These are phyloP conservation scores for Fusarium sp. DNA, from an alignment of 2,329 filamentous ascomycete genomes.

Conservation along the genomic window DNA sequence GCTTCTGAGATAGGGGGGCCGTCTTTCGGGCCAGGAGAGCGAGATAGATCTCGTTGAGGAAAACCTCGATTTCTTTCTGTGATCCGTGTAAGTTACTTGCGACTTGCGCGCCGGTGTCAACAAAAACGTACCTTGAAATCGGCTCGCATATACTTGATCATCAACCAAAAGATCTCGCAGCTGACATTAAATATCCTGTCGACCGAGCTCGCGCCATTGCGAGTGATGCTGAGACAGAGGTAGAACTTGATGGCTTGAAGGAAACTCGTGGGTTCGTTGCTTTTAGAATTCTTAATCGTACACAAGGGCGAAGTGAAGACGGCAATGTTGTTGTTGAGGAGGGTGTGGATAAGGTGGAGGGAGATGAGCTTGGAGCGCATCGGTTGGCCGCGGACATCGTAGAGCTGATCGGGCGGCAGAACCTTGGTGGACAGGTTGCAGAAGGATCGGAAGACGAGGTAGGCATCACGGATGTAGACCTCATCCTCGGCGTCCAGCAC, in stretches of 20 bases:
- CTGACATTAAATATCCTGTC: constrained; percentile 94
- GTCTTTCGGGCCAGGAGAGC: constrained; percentile 89
- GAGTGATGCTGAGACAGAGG: constrained; percentile 91
- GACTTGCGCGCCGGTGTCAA: neutral
- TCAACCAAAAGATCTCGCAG: constrained; percentile 97
- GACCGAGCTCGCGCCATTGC: constrained; percentile 94
- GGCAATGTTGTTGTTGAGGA: constrained; percentile 91
- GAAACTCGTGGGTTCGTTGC: constrained; percentile 88
- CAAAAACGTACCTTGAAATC: constrained; percentile 80
- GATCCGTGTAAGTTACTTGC: constrained; percentile 42
- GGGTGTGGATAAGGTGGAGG: constrained; percentile 92
- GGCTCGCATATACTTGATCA: constrained; percentile 92
- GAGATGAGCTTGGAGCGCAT: constrained; percentile 98
- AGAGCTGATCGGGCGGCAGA: constrained; percentile 88
- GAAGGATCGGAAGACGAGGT: constrained; percentile 96
- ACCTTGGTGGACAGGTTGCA: constrained; percentile 97
- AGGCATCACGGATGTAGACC: constrained; percentile 96
- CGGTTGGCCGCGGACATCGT: constrained; percentile 91
- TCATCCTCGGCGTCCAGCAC: constrained; percentile 83
- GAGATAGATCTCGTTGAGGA: constrained; percentile 96
- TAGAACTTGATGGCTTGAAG: constrained; percentile 97
- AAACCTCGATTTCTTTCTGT: constrained; percentile 96
- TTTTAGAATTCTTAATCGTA: constrained; percentile 92
- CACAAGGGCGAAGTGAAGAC: constrained; percentile 93
- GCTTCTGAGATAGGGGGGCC: constrained; percentile 89